Base-by-base conservation (phyloP, 768 basidiomycete genomes). In the Sarcodon aspratus region DNA sequence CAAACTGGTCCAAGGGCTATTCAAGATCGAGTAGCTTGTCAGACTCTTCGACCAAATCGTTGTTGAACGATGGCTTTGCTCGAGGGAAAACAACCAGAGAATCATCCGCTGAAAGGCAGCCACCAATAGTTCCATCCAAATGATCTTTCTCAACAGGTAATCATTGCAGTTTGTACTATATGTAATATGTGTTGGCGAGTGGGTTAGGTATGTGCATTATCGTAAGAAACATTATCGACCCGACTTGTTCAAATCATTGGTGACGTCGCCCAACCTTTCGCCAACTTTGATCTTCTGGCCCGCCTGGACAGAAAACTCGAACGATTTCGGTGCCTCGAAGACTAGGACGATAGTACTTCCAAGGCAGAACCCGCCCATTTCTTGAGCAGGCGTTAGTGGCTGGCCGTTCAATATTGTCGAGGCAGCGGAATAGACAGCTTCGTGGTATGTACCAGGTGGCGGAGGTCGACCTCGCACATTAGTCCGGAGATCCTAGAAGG, bases 321-420 rank as follows among this genome's bases (percentile, higher is more conserved):
- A 99, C 34, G 79, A 68, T 47, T 72, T 67, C 0, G 96, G 95
- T 0, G 94, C 96, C 67, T 99, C 96, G 59, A 97, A 96, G 1
- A 98, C 90, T 44, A 98, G 74, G 15, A 99, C 95, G 58, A 98
- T 89, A 6, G 95, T 98, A 65, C 87, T 91, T 5, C 94, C 94
- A 3, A 98, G 71, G 58, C 82, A 85, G 69, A 99, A 99, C 1
- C 94, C 96, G 33, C 96, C 96, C 87, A 97, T 91, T 69, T 99
- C 94, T 63, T 96, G 88, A 1, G 89, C 94, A 1, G 86, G 74
- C 0, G 70, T 71, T 42, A 97, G 72, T 1, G 95, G 94, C 59
- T 96, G 92, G 0, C 96, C 96, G 13, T 80, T 75, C 34, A 98
- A 73, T 27, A 98, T 65, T 0, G 82, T 69, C 1, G 88, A 92